phyloP scores from a whole-genome alignment of 2,329 filamentous ascomycete species.

The Byssoonygena ceratinophila region DNA sequence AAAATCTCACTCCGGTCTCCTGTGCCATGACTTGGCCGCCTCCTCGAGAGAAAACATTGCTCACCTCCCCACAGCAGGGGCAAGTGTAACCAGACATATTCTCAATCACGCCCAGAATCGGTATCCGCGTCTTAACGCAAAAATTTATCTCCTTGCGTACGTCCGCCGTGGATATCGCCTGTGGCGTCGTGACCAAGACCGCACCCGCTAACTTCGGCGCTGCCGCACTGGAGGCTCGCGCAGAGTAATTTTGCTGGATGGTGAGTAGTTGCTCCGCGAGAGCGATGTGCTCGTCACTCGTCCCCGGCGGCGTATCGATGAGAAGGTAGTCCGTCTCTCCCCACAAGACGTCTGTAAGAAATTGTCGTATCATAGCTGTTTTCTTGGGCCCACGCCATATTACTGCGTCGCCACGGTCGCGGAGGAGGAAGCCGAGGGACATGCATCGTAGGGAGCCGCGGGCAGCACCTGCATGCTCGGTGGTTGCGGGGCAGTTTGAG shows the following conservation, averaged over 20 bases:
- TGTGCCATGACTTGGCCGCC: constrained; percentile 81
- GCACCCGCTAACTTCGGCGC: constrained; percentile 66
- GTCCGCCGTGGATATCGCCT: constrained; percentile 85
- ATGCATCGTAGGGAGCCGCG: constrained; percentile 54
- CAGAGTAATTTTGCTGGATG: constrained; percentile 16
- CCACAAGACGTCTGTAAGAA: constrained; percentile 86
- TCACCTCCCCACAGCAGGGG: constrained; percentile 66
- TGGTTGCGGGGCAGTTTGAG: neutral
- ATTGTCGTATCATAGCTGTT: constrained; percentile 97
- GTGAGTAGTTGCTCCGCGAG: constrained; percentile 72
- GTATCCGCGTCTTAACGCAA: constrained; percentile 70
- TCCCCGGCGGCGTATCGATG: constrained; percentile 92
- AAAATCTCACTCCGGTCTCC: constrained; percentile 72
- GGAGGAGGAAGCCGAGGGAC: constrained; percentile 84
- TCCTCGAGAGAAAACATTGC: constrained; percentile 84
- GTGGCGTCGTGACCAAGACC: constrained; percentile 90
- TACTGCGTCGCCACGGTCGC: constrained; percentile 74
- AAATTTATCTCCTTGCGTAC: constrained; percentile 94
- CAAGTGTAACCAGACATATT: constrained; percentile 62
- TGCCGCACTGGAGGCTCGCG: constrained; percentile 15
- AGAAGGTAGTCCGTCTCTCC: constrained; percentile 76
- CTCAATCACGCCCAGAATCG: constrained; percentile 79
- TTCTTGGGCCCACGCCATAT: constrained; percentile 98
- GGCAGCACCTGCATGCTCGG: neutral
- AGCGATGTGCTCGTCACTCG: constrained; percentile 93